Conservation (phyloP, 1,284 basidiomycete species). For the Cutaneotrichosporon daszewskae region DNA sequence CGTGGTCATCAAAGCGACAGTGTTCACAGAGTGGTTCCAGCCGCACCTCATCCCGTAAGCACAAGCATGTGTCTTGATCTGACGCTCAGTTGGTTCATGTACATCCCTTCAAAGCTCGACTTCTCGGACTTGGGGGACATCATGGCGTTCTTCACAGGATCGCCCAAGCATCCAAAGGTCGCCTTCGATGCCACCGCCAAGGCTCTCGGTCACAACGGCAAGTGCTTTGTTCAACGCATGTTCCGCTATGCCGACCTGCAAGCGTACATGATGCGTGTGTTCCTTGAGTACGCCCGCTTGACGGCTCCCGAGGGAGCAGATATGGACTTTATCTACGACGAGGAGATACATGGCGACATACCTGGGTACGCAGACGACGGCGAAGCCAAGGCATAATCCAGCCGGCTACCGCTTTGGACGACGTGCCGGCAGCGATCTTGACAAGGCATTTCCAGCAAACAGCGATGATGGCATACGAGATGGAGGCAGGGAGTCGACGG, state of each 20-base stretch:
- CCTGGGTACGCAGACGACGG: too few species aligned
- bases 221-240: slow-evolving; percentile 46
- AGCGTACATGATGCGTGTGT: slow-evolving; percentile 47
- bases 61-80: background rate
- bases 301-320: slow-evolving; percentile 6
- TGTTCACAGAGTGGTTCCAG: slow-evolving; percentile 47
- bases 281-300: slow-evolving; percentile 42
- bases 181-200: slow-evolving; percentile 46
- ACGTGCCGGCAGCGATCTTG: too few species aligned
- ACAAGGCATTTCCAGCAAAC: too few species aligned
- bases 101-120: slow-evolving; percentile 44
- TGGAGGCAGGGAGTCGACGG: too few species aligned
- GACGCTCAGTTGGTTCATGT: slow-evolving; percentile 42
- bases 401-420: too few species aligned
- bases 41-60: slow-evolving; percentile 45
- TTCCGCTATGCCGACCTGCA: slow-evolving; percentile 46
- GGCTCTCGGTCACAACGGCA: slow-evolving; percentile 43
- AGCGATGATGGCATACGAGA: too few species aligned
- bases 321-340: slow-evolving; percentile 13
- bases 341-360: background rate
- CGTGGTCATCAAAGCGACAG: slow-evolving; percentile 49
- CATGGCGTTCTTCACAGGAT: slow-evolving; percentile 45
- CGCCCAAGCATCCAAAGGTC: slow-evolving; percentile 33
- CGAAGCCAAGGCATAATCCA: too few species aligned
- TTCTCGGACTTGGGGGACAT: slow-evolving; percentile 45